Evolutionary conservation across 2,329 filamentous ascomycete species (phyloP), one percentile per base, ranked within the genome.

Genomic region (Gyromitra esculenta): DNA sequence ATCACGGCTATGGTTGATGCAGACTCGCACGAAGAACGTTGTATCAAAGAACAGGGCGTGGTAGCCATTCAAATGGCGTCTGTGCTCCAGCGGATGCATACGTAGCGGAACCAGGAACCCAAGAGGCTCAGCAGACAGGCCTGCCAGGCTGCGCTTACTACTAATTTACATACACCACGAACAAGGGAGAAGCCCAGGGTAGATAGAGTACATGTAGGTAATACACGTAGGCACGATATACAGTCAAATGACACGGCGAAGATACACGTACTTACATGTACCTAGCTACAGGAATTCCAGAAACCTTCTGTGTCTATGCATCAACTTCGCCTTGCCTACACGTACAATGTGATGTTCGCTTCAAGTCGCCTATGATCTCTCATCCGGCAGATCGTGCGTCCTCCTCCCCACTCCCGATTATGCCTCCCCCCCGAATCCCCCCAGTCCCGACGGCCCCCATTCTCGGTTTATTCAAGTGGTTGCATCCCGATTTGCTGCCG

Each of bases 21-120:
- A 31, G 25, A 65, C 60, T 65, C 31, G 54, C 63, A 74, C 63
- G 45, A 68, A 52, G 48, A 63, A 60, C 45, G 56, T 62, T 71
- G 67, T 63, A 62, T 52, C 56, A 69, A 54, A 35, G 60, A 65
- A 52, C 72, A 72, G 60, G 69, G 60, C 57, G 69, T 54, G 69
- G 50, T 18, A 65, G 50, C 69, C 69, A 72, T 65, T 65, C 60
- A 75, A 75, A 71, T 65, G 39, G 50, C 67, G 72, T 75, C 72
- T 50, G 72, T 75, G 72, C 72, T 52, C 63, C 15, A 41, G 25
- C 9, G 13, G 56, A 59, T 59, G 39, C 41, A 43, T 39, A 31
- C 25, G 25, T 31, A 18, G 60, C 39, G 48, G 45, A 57, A 25
- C 41, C 43, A 31, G 65, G 57, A 62, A 62, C 57, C n/a, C 5